Evolutionary conservation across 2,329 filamentous ascomycete species (phyloP), one percentile per base, ranked within the genome.

Genomic region (Xylaria arbuscula): DNA sequence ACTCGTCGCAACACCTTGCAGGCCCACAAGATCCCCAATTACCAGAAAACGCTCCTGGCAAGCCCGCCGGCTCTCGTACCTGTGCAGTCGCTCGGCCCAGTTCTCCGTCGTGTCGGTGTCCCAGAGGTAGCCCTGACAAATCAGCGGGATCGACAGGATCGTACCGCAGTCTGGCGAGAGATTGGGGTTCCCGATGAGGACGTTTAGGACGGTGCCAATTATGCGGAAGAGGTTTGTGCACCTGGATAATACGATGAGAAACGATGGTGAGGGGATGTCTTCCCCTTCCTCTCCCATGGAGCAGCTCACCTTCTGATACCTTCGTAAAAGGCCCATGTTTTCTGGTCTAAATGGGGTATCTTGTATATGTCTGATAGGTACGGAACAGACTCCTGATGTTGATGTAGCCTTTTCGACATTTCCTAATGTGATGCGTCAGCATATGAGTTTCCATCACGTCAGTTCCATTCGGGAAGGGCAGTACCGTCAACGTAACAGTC

Each of bases 101-200:
- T 42, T 63, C 15, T 73, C 72, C 11, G 69, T 66, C 6, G 59
- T 61, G n/a, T 73, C 60, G 1, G 70, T 62, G 42, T 77, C 74
- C 75, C 74, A 76, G 17, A 76, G 66, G 40, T 58, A 57, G 4
- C 70, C 54, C 13, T 42, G 32, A 45, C 72, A 70, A 9, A 70
- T 72, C 32, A 76, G 36, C 3, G 73, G 73, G 9, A 67, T 48
- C 19, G 47, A 15, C 9, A 24, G 36, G 50, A 71, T 67, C 15
- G 55, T 63, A 10, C 24, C 38, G 40, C 67, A 72, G 9, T 58
- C 50, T 13, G 51, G 38, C 28, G 28, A 28, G 28, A 28, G 28
- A 28, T 28, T 28, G 17, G 48, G 19, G 2, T 34, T 32, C 7
- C 68, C 70, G 11, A 75, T 64, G 8, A 70, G 62, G 51, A 74